These are phyloP conservation scores for Penicillium tannophilum DNA, from an alignment of 495 filamentous ascomycete genomes.

Conservation along the genomic window DNA sequence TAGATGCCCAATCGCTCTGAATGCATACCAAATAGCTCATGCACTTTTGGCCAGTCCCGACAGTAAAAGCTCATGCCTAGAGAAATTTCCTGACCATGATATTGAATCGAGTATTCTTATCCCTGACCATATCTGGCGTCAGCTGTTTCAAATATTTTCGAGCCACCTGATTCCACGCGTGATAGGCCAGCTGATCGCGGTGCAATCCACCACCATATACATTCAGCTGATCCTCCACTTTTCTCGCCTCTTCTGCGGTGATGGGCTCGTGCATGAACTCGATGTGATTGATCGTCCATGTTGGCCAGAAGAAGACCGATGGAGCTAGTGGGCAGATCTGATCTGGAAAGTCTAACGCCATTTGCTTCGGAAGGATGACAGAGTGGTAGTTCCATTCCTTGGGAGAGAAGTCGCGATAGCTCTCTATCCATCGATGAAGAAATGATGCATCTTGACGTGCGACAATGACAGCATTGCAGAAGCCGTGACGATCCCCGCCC, in stretches of 20 bases:
- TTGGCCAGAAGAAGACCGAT: conserved; percentile 52
- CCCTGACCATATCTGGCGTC: conserved; percentile 37
- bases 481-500: conserved; percentile 47
- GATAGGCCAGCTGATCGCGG: conserved; percentile 47
- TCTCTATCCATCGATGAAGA: conserved; percentile 42
- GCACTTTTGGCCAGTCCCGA: too few relatives aligned
- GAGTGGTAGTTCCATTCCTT: conserved; percentile 51
- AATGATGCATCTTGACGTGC: conserved; percentile 45
- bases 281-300: conserved; percentile 49
- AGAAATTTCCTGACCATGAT: conserved; percentile 47
- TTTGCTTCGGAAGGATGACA: conserved; percentile 42
- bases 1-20: too few relatives aligned
- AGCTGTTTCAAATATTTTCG: conserved; percentile 41
- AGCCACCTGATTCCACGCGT: conserved; percentile 51
- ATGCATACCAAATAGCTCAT: too few relatives aligned
- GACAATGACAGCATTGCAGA: conserved; percentile 50
- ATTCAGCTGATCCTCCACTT: conserved; percentile 7
- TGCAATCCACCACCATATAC: conserved; percentile 43
- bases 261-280: conserved; percentile 49
- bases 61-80: too few relatives aligned
- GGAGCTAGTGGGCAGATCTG: conserved; percentile 48
- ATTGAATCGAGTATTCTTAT: conserved; percentile 47
- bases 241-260: conserved; percentile 20
- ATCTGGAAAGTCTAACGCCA: conserved; percentile 36
- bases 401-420: conserved; percentile 40